phyloP scores from a whole-genome alignment of 495 filamentous ascomycete genomes.

The Rusavskia elegans region DNA sequence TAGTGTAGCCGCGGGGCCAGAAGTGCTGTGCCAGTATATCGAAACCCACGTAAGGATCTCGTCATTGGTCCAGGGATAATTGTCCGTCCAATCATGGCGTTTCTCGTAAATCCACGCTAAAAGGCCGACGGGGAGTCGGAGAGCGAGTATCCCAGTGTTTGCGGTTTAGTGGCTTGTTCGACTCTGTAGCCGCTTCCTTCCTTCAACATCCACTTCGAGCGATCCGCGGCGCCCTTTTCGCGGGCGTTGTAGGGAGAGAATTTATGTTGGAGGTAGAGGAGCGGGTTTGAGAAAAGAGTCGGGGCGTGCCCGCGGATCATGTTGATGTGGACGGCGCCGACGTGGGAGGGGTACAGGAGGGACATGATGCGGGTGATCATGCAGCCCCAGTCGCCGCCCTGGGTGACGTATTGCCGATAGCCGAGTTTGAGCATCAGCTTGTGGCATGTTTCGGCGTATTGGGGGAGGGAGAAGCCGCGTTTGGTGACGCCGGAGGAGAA shows the following conservation, averaged over 20 bases:
- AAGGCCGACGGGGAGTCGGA: conserved; percentile 41
- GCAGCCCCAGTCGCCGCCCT: conserved; percentile 56
- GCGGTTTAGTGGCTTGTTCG: conserved; percentile 43
- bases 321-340: conserved; percentile 49
- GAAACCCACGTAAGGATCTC: conserved; percentile 50
- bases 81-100: conserved; percentile 50
- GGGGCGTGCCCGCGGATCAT: conserved; percentile 28
- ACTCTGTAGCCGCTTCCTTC: conserved; percentile 41
- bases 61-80: conserved; percentile 51
- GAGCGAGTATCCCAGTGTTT: conserved; percentile 42
- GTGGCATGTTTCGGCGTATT: conserved; percentile 47
- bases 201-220: conserved; percentile 31
- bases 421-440: conserved; percentile 52
- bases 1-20: conserved; percentile 37
- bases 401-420: conserved; percentile 48
- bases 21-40: conserved; percentile 43
- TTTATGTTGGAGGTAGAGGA: conserved; percentile 27
- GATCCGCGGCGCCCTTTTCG: conserved; percentile 19
- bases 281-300: conserved; percentile 20
- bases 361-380: conserved; percentile 43
- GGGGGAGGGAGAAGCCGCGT: conserved; percentile 35
- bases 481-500: conserved; percentile 22
- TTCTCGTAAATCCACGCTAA: conserved; percentile 58
- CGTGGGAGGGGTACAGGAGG: conserved; percentile 35
- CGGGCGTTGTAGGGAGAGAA: conserved; percentile 22